These are phyloP conservation scores for Malassezia psittaci DNA, from an alignment of 1,284 basidiomycete genomes.

Conservation along the genomic window DNA sequence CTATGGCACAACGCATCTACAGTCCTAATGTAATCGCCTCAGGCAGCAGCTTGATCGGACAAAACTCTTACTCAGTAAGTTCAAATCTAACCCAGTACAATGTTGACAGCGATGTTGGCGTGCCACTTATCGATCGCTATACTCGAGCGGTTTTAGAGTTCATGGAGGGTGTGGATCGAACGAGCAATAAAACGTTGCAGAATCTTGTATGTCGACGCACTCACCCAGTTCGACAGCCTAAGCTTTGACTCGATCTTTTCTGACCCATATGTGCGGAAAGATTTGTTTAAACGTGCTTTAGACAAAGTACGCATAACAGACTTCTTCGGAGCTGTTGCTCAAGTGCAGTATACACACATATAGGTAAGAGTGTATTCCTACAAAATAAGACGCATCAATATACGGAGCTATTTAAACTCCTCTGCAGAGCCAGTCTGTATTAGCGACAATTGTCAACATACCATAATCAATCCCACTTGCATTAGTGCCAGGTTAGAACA, in stretches of 20 bases:
- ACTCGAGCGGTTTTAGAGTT: constrained; percentile 84
- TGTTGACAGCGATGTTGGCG: constrained; percentile 83
- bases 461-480: constrained; percentile 18
- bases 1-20: constrained; percentile 87
- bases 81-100: constrained; percentile 58
- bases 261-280: constrained; percentile 71
- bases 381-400: background rate
- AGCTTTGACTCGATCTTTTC: constrained; percentile 58
- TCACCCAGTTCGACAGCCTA: background rate
- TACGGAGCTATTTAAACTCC: constrained; percentile 13
- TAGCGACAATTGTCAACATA: background rate
- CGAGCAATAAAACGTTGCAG: constrained; percentile 65
- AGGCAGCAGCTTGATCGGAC: constrained; percentile 72
- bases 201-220: constrained; percentile 54
- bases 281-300: constrained; percentile 66
- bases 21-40: constrained; percentile 91
- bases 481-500: background rate
- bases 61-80: constrained; percentile 84
- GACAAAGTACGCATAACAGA: constrained; percentile 72
- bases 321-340: constrained; percentile 85
- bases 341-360: constrained; percentile 56
- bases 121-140: constrained; percentile 87
- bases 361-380: background rate
- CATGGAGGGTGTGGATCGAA: constrained; percentile 86
- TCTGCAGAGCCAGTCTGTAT: constrained; percentile 15